These are phyloP conservation scores for Hemisphaericaspora xylanilytica DNA, from an alignment of 1,139 yeast species.

Conservation along the genomic window DNA sequence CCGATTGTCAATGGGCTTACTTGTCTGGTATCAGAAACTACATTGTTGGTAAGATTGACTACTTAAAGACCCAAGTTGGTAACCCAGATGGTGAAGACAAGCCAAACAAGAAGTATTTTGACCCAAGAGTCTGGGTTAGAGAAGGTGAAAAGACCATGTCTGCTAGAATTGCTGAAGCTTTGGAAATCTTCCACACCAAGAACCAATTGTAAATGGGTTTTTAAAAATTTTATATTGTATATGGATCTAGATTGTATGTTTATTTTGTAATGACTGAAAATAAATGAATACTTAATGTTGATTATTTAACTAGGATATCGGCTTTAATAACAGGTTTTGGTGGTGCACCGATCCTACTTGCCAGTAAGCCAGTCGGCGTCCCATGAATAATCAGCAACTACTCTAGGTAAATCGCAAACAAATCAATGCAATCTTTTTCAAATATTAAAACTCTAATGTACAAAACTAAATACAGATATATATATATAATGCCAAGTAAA, in stretches of 20 bases:
- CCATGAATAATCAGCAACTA: no score
- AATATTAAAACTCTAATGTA: constrained; percentile 3
- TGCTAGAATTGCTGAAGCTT: constrained; percentile 78
- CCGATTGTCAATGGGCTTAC: constrained; percentile 99
- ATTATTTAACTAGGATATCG: neutral
- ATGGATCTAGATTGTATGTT: constrained; percentile 4
- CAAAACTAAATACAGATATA: constrained; percentile 2
- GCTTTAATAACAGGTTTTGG: no score
- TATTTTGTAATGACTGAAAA: constrained; percentile 3
- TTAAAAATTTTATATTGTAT: neutral
- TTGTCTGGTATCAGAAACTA: constrained; percentile 95
- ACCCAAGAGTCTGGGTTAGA: constrained; percentile 99
- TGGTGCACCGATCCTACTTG: no score
- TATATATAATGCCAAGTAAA: no score
- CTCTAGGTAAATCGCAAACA: no score
- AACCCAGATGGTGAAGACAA: constrained; percentile 99
- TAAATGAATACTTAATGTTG: constrained; percentile 2
- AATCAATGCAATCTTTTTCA: no score
- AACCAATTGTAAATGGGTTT: constrained; percentile 46
- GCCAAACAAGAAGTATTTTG: constrained; percentile 99
- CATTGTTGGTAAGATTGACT: constrained; percentile 93
- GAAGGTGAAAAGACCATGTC: constrained; percentile 99
- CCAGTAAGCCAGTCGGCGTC: no score
- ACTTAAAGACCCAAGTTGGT: constrained; percentile 85
- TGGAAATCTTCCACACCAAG: constrained; percentile 81